Evolutionary conservation across 2,329 filamentous ascomycete genomes (phyloP), one percentile per base, ranked within the genome.

Genomic region (Claviceps africana): DNA sequence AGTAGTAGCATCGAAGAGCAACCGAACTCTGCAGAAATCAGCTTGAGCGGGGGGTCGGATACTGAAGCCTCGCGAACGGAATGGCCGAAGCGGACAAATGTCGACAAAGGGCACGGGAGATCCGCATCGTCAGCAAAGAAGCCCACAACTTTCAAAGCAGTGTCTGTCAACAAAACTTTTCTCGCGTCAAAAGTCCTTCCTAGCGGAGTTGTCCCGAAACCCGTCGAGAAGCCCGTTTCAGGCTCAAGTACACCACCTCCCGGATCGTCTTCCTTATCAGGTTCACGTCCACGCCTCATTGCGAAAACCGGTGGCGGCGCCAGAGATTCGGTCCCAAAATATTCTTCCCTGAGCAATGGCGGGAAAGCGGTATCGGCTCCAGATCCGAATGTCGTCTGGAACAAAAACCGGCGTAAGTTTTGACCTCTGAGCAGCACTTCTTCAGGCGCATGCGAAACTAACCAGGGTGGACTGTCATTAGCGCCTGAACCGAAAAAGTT

Each of bases 101-200:
- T 73, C 54, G 74, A 77, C 53, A 80, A 77, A 60, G 73, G 75
- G 48, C 79, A 87, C 64, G 70, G 70, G 55, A 80, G 79, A 54
- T 72, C 72, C 9, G 71, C 74, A 57, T 76, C 83, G 56, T 62
- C 82, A 3, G 72, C 82, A 56, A 89, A 86, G 75, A 91, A 88
- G 67, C 82, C 83, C 21, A 71, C 82, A 19, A 83, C 82, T 13
- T 93, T 94, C 75, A 94, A 93, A 68, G 80, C 87, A 19, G 85
- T 93, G 47, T 90, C 86, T 5, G 85, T 91, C 58, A 91, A 90
- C 58, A 89, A 86, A 68, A 88, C 81, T 44, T 94, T 91, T 63
- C 74, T 93, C 37, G 80, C 79, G n/a, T 79, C 85, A 55, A 91
- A 91, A 67, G 75, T 70, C 46, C 64, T 73, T 19, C 65, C 71